Evolutionary conservation across 495 filamentous ascomycete genomes (phyloP).

Genomic region (Thermochaetoides thermophila): DNA sequence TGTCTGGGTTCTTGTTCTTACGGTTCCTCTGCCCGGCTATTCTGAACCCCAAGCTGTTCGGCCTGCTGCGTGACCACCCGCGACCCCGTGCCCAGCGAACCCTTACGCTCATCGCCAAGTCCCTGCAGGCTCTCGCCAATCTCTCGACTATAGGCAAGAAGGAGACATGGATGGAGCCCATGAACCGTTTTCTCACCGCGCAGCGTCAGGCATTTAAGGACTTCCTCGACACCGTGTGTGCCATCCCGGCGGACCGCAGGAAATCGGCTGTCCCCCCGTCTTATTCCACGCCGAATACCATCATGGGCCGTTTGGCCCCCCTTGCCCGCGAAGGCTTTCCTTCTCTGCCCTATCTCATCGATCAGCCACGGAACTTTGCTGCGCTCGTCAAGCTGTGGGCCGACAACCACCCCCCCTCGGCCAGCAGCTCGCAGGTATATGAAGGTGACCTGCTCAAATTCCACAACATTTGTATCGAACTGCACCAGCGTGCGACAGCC

Average conservation of each 20-base stretch:
- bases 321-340: slow-evolving; percentile 88
- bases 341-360: slow-evolving; percentile 85
- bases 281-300: slow-evolving; percentile 86
- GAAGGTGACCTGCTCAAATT: slow-evolving; percentile 56
- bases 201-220: slow-evolving; percentile 63
- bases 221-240: slow-evolving; percentile 76
- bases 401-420: slow-evolving; percentile 37
- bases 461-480: slow-evolving; percentile 54
- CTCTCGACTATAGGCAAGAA: slow-evolving; percentile 88
- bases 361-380: slow-evolving; percentile 77
- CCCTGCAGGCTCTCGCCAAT: slow-evolving; percentile 88
- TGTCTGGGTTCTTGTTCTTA: slow-evolving; percentile 92
- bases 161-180: slow-evolving; percentile 97
- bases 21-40: slow-evolving; percentile 95
- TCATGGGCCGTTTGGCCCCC: slow-evolving; percentile 67
- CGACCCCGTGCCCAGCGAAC: slow-evolving; percentile 77
- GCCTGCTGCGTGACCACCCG: slow-evolving; percentile 74
- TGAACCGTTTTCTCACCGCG: slow-evolving; percentile 65
- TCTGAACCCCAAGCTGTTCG: slow-evolving; percentile 91
- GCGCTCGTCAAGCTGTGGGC: slow-evolving; percentile 83
- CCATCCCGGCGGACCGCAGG: slow-evolving; percentile 56
- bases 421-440: slow-evolving; percentile 29
- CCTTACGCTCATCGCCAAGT: slow-evolving; percentile 86
- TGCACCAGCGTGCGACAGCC: slow-evolving; percentile 51
- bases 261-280: slow-evolving; percentile 58